Evolutionary conservation across 345 rosid species (phyloP).

Genomic region (Toxicodendron radicans): DNA sequence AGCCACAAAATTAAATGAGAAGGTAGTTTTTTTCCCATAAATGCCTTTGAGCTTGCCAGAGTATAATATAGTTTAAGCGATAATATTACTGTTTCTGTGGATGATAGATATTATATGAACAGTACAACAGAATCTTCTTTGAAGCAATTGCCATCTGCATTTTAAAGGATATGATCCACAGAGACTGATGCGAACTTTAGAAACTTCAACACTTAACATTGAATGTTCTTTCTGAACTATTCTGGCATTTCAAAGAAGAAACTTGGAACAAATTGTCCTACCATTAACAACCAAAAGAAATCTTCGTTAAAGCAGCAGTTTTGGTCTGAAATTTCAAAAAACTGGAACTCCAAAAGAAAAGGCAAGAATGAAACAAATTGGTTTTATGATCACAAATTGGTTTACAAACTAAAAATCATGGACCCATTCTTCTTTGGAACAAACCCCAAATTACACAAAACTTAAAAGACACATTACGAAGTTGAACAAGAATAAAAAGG

Average conservation of each 20-base stretch:
- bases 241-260: background rate
- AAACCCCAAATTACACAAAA: constrained; percentile 18
- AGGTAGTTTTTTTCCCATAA: no score
- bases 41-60: no score
- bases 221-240: background rate
- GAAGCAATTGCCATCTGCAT: background rate
- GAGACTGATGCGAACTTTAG: background rate
- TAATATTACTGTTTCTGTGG: no score
- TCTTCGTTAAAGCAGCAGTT: background rate
- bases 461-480: background rate
- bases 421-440: background rate
- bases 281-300: background rate
- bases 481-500: constrained; percentile 16
- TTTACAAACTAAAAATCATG: constrained; percentile 5
- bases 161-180: background rate
- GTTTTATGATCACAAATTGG: constrained; percentile 1
- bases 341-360: background rate
- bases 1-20: no score
- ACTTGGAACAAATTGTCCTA: background rate
- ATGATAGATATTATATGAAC: background rate
- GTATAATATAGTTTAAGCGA: no score
- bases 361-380: background rate
- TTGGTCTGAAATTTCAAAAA: background rate
- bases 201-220: background rate
- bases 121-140: background rate